These are phyloP conservation scores for Bretziella fagacearum DNA, from an alignment of 2,329 filamentous ascomycete genomes.

Conservation along the genomic window DNA sequence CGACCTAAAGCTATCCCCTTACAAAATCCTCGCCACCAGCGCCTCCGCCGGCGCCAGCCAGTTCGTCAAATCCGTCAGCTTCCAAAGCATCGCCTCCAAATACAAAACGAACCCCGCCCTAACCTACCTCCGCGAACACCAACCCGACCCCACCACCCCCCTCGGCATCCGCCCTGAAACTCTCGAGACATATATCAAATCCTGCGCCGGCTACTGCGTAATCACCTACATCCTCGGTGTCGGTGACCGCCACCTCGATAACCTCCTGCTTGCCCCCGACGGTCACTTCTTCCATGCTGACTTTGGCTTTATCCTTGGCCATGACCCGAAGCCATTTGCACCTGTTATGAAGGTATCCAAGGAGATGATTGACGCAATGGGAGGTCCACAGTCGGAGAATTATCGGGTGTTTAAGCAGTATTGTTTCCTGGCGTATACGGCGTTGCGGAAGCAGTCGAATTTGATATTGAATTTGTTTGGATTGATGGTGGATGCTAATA, in stretches of 20 bases:
- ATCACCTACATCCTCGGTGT: conserved; percentile 97
- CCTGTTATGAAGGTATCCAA: conserved; percentile 93
- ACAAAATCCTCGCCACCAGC: conserved; percentile 88
- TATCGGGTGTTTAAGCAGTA: conserved; percentile 88
- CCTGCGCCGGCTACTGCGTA: conserved; percentile 93
- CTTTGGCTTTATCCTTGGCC: conserved; percentile 93
- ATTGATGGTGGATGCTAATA: conserved; percentile 94
- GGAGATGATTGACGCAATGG: conserved; percentile 99
- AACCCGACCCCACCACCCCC: conserved; percentile 66
- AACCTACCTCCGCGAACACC: conserved; percentile 73
- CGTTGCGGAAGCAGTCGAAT: conserved; percentile 74
- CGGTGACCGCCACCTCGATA: conserved; percentile 88
- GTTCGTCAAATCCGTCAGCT: conserved; percentile 72
- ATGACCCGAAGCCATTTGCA: conserved; percentile 93
- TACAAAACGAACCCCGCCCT: conserved; percentile 60
- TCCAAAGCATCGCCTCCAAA: conserved; percentile 69
- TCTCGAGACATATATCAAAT: conserved; percentile 89
- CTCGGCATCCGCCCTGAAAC: conserved; percentile 80
- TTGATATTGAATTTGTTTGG: conserved; percentile 90
- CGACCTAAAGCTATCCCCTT: conserved; percentile 85
- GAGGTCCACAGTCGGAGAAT: conserved; percentile 61
- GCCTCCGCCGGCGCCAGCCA: conserved; percentile 81
- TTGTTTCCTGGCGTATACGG: conserved; percentile 86
- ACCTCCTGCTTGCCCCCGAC: conserved; percentile 75
- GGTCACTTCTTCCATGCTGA: conserved; percentile 97